Evolutionary conservation across 176 grass and related monocot genomes (phyloP).

Genomic region (Rhipidocladum racemiflorum): DNA sequence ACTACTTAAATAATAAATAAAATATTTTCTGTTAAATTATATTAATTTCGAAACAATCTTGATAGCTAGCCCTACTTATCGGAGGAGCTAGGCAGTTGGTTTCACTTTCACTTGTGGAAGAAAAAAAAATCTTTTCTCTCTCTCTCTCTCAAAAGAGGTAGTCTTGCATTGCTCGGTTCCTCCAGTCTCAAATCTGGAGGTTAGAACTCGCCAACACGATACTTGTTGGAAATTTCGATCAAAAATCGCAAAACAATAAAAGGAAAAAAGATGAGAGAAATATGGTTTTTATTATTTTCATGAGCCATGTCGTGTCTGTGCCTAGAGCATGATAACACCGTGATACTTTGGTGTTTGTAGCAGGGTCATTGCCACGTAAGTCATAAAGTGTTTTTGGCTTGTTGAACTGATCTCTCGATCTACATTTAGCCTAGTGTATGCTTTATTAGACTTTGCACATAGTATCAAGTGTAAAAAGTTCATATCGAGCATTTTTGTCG

Average conservation of each 20-base stretch:
- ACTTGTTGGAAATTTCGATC: not conserved
- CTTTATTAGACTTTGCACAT: not conserved
- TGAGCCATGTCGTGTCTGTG: conserved; percentile 12
- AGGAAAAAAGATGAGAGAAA: not conserved
- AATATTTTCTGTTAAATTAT: too few species aligned
- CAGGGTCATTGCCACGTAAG: accelerated
- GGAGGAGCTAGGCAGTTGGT: too few species aligned
- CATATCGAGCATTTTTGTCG: not conserved
- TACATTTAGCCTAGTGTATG: not conserved
- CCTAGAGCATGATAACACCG: not conserved
- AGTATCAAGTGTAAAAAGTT: not conserved
- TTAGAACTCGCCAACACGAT: conserved; percentile 27
- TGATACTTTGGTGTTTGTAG: accelerated
- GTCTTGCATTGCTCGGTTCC: not conserved
- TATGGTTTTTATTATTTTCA: not conserved
- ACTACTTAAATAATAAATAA: too few species aligned
- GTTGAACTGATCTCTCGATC: too few species aligned
- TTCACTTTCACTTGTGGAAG: too few species aligned
- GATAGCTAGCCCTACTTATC: too few species aligned
- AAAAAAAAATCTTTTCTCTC: too few species aligned
- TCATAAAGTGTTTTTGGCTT: accelerated
- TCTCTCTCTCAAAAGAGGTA: too few species aligned
- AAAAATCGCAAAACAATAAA: not conserved
- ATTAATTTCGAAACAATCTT: too few species aligned
- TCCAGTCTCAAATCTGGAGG: not conserved